Percentiles rank a stretch among this genome's conserved stretches.
These are phyloP conservation scores for Psilocybe mexicana DNA, from an alignment of 1,284 basidiomycete genomes.

Conservation along the genomic window DNA sequence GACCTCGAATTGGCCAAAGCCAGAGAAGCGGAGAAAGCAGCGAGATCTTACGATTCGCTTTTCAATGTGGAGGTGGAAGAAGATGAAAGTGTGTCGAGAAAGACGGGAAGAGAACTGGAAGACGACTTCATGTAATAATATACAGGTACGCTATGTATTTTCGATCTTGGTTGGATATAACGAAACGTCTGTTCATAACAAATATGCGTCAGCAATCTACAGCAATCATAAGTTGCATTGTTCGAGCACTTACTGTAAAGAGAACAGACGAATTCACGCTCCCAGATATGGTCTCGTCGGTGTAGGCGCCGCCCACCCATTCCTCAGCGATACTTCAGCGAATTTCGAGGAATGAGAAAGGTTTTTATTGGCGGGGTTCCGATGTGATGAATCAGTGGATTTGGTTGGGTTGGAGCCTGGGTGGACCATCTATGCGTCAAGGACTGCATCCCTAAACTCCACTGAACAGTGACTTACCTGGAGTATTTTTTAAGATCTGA, in stretches of 20 bases:
- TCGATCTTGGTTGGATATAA: background rate
- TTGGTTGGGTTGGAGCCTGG: background rate
- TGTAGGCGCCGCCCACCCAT: constrained; percentile 29
- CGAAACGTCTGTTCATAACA: background rate
- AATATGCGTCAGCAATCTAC: background rate
- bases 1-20: constrained; percentile 66
- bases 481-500: background rate
- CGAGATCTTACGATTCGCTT: constrained; percentile 73
- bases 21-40: constrained; percentile 76
- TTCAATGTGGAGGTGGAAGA: constrained; percentile 58
- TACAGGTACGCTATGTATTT: background rate
- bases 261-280: background rate
- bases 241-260: background rate
- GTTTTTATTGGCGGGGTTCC: background rate
- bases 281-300: constrained; percentile 23
- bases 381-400: background rate
- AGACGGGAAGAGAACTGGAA: constrained; percentile 64
- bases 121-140: constrained; percentile 61
- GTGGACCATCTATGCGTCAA: background rate
- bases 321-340: constrained; percentile 22
- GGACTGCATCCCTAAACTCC: background rate
- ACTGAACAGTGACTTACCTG: background rate
- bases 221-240: background rate
- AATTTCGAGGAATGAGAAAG: constrained; percentile 22
- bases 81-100: constrained; percentile 42